phyloP scores from a whole-genome alignment of 2,329 filamentous ascomycete species.

The Alternaria gansuensis region DNA sequence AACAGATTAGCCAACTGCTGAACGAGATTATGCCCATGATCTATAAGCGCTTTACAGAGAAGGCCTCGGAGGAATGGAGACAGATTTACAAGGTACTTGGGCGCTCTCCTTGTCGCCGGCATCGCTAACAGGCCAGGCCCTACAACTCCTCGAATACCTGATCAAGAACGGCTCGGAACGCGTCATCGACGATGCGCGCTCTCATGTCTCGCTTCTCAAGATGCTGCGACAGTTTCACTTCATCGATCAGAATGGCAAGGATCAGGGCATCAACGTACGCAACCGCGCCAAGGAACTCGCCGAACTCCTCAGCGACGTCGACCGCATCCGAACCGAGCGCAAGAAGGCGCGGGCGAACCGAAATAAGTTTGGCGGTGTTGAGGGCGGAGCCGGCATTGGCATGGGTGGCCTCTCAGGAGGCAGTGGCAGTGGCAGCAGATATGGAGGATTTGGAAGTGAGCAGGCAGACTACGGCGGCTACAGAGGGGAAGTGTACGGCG shows the following conservation, averaged over 20 bases:
- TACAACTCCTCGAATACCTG: slow-evolving; percentile 95
- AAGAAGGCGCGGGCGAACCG: slow-evolving; percentile 92
- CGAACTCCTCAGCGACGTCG: slow-evolving; percentile 91
- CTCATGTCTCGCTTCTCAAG: slow-evolving; percentile 92
- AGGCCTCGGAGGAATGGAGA: slow-evolving; percentile 96
- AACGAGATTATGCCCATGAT: slow-evolving; percentile 99
- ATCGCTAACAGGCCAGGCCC: slow-evolving; percentile 59
- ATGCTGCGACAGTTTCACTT: slow-evolving; percentile 99
- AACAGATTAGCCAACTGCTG: slow-evolving; percentile 77
- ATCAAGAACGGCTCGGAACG: slow-evolving; percentile 98
- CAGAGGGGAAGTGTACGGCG: slow-evolving; percentile 85
- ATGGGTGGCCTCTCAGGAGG: slow-evolving; percentile 63
- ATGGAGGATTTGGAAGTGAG: slow-evolving; percentile 86
- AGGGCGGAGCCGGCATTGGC: slow-evolving; percentile 75
- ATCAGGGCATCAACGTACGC: slow-evolving; percentile 96
- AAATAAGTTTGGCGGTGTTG: slow-evolving; percentile 94
- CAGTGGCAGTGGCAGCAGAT: slow-evolving; percentile 67
- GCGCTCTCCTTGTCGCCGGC: background rate
- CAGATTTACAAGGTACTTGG: slow-evolving; percentile 91
- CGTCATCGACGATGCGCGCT: slow-evolving; percentile 95
- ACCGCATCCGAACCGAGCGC: slow-evolving; percentile 75
- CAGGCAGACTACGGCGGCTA: slow-evolving; percentile 69
- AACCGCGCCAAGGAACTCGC: slow-evolving; percentile 96
- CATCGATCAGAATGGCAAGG: slow-evolving; percentile 95
- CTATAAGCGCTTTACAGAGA: slow-evolving; percentile 98